These are phyloP conservation scores for Ascochyta koolunga DNA, from an alignment of 2,329 filamentous ascomycete genomes.

Conservation along the genomic window DNA sequence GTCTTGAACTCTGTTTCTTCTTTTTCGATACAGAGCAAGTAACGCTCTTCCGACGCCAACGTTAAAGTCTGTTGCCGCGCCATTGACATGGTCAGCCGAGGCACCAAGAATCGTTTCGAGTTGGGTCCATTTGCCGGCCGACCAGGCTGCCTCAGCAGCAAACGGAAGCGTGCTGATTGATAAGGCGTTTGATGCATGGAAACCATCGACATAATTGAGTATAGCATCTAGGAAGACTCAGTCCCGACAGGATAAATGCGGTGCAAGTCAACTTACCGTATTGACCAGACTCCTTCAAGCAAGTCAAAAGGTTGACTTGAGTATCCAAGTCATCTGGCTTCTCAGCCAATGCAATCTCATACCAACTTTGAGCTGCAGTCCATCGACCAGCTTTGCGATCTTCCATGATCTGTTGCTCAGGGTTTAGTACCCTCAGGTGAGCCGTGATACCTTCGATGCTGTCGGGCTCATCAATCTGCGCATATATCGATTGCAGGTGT, in stretches of 20 bases:
- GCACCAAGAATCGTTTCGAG: constrained; percentile 67
- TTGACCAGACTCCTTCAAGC: constrained; percentile 93
- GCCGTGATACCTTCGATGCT: constrained; percentile 93
- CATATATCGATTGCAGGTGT: constrained; percentile 89
- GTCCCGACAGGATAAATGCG: constrained; percentile 18
- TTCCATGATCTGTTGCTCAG: constrained; percentile 91
- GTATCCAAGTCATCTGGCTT: constrained; percentile 76
- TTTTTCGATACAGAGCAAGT: constrained; percentile 62
- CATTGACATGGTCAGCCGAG: constrained; percentile 49
- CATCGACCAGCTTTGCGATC: constrained; percentile 92
- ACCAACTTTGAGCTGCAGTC: constrained; percentile 97
- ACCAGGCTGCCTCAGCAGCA: constrained; percentile 91
- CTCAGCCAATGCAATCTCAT: constrained; percentile 85
- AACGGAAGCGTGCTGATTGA: constrained; percentile 70
- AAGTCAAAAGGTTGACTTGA: constrained; percentile 83
- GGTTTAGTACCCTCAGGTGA: constrained; percentile 82
- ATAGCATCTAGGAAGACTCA: constrained; percentile 68
- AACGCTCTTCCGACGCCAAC: constrained; percentile 75
- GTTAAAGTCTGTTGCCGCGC: constrained; percentile 72
- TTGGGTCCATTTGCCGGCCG: constrained; percentile 79
- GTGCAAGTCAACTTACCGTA: constrained; percentile 65
- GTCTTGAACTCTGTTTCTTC: constrained; percentile 60
- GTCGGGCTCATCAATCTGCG: constrained; percentile 96
- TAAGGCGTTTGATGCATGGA: constrained; percentile 55
- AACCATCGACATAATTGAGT: constrained; percentile 82